These are phyloP conservation scores for Oidium heveae DNA, from an alignment of 2,329 filamentous ascomycete genomes.

Conservation along the genomic window DNA sequence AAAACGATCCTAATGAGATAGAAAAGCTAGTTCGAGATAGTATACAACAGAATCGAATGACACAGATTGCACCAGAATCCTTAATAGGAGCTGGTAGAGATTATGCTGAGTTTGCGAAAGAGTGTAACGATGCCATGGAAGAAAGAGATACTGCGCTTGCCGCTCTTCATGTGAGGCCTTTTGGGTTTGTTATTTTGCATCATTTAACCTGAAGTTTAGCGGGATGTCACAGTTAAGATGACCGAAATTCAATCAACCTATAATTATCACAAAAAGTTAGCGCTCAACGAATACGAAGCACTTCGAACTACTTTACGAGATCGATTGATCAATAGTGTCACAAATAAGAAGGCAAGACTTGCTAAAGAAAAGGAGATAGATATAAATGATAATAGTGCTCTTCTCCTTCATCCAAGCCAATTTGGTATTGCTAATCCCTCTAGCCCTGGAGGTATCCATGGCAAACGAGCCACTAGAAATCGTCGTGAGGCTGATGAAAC, in stretches of 20 bases:
- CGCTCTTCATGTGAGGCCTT: conserved; percentile 46
- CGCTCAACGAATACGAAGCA: conserved; percentile 32
- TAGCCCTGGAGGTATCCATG: conserved; percentile 35
- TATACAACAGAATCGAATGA: conserved; percentile 11
- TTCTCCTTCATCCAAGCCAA: conserved; percentile 41
- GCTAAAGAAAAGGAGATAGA: conserved; percentile 43
- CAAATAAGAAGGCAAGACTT: conserved; percentile 36
- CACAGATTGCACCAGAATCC: conserved; percentile 17
- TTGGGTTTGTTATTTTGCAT: conserved; percentile 1
- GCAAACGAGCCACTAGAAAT: conserved; percentile 35
- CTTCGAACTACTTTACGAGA: conserved; percentile 36
- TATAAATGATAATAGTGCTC: conserved; percentile 37
- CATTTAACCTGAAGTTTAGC: conserved; percentile 22
- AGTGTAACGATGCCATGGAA: conserved; percentile 73
- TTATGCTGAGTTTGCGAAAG: conserved; percentile 64
- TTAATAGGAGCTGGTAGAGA: conserved; percentile 47
- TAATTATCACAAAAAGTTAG: conserved; percentile 35
- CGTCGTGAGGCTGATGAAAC: conserved; percentile 34
- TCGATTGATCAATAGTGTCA: conserved; percentile 39
- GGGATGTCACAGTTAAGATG: conserved; percentile 36
- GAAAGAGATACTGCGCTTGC: conserved; percentile 64
- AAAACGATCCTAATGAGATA: conserved; percentile 21
- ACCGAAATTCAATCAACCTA: conserved; percentile 33
- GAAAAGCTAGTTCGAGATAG: conserved; percentile 12
- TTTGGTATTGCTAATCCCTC: conserved; percentile 39